Evolutionary conservation across 1,284 basidiomycete genomes (phyloP), one percentile per base, ranked within the genome.

Genomic region (Ganoderma leucocontextum): DNA sequence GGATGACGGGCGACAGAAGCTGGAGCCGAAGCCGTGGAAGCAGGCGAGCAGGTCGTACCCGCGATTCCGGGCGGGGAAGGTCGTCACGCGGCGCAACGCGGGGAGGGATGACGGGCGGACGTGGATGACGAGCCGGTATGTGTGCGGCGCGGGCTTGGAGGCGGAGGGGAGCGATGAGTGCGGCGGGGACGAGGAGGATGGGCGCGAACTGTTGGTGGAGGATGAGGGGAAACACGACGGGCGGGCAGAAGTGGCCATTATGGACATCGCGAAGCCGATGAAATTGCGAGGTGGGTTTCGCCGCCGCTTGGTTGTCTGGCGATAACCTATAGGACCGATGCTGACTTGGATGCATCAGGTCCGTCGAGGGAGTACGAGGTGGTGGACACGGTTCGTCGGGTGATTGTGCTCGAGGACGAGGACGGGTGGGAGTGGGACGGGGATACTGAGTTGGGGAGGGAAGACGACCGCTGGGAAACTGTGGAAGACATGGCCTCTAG

Each of bases 181-280:
- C 29, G 57, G 62, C 6, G 38, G 5, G 25, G 29, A 12, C 22
- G 35, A 15, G 38, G 53, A 42, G 29, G 38, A 22, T 25, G 63
- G 65, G 35, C 12, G 33, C 9, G 57, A 63, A 12, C 49, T 0
- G 39, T 19, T 13, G 15, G 36, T 29, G n/a, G 57, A 60, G 58
- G 10, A 49, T 22, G 19, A 17, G 13, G 35, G 36, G 15, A 22
- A 13, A 36, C 38, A 19, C 8, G 22, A 22, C 17, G 53, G 19
- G 33, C 49, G 60, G 25, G 33, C 39, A 19, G 66, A 72, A 61
- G 66, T 72, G 19, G 36, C 17, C 6, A 60, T 72, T 8, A 36
- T 72, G 65, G 71, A 72, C 61, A 70, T 72, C 22, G 71, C 71
- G 55, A 68, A 65, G 63, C 64, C 67, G 39, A 66, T 66, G 53